These are phyloP conservation scores for Brassica balearica DNA, from an alignment of 441 rosid genomes.

Conservation along the genomic window DNA sequence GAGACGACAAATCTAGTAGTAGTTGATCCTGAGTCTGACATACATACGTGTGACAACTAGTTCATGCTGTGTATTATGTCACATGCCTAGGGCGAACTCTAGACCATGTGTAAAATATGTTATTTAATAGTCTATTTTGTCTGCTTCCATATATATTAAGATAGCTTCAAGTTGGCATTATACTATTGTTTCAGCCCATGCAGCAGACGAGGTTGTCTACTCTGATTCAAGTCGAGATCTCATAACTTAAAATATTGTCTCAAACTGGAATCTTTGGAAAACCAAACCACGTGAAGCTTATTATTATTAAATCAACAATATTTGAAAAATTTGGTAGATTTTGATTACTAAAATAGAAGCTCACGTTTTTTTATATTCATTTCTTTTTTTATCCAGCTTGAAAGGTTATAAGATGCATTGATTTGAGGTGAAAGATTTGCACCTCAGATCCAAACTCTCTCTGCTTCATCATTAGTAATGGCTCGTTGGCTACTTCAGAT, in stretches of 20 bases:
- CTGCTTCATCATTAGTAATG: constrained; percentile 21
- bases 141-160: not conserved
- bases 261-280: constrained; percentile 27
- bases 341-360: constrained; percentile 35
- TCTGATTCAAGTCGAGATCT: not conserved
- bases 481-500: constrained; percentile 25
- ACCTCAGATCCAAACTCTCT: constrained; percentile 13
- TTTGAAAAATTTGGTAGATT: not conserved
- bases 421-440: constrained; percentile 22
- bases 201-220: not conserved
- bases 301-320: too few relatives aligned
- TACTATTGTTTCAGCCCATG: constrained; percentile 15
- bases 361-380: constrained; percentile 17
- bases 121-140: not conserved
- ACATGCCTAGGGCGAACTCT: not conserved
- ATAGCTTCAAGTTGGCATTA: constrained; percentile 16
- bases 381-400: constrained; percentile 10
- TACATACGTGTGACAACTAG: not conserved
- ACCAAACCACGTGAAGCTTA: constrained; percentile 24
- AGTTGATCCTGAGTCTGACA: not conserved
- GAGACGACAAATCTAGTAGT: not conserved
- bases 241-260: not conserved
- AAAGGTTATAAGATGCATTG: constrained; percentile 13
- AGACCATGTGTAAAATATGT: constrained; percentile 33
- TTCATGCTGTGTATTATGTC: not conserved